Evolutionary conservation across 306 rosid genomes (phyloP), one percentile per base, ranked within the genome.

Genomic region (Begonia loranthoides): DNA sequence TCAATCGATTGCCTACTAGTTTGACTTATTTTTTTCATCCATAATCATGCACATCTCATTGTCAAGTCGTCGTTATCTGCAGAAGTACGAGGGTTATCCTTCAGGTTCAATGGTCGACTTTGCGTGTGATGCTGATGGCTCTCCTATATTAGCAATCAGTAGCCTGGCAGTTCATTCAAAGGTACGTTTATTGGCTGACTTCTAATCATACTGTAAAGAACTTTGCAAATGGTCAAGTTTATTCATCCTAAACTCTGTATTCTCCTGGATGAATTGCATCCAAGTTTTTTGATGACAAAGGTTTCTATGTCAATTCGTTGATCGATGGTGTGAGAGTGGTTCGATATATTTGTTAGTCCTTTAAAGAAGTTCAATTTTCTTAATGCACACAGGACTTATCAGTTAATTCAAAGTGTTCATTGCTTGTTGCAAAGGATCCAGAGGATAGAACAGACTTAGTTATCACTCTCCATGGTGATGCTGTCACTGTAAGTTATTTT

Each of bases 51-150:
- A 28, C 5, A 28, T 28, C 36, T 28, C 9, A 28, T 28, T 1
- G 9, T 28, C 0, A 28, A 40, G 11, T 40, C 28, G 43, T 52
- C 59, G 66, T 65, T 15, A 51, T 55, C 15, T 46, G 66, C 83
- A 90, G 97, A 80, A 76, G 58, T 21, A 70, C 36, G 92, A 76
- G 48, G 92, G 87, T 55, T 85, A 85, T 78, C 97, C 97, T 10
- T 90, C 97, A 47, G 97, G 92, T 38, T 82, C 97, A 47, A 59
- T 85, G 80, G 85, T 85, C 66, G 97, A 90, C 75, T 85, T 80
- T 64, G 97, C 94, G 13, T 77, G 81, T 45, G 95, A 82, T 70
- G 81, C 78, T 45, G 73, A 82, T 72, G 97, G 97, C 56, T 76
- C 68, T 72, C 95, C 85, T 51, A 78, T 90, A 74, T 67, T 90